phyloP scores from a whole-genome alignment of 495 filamentous ascomycete species.

The Aspergillus ellipticus region DNA sequence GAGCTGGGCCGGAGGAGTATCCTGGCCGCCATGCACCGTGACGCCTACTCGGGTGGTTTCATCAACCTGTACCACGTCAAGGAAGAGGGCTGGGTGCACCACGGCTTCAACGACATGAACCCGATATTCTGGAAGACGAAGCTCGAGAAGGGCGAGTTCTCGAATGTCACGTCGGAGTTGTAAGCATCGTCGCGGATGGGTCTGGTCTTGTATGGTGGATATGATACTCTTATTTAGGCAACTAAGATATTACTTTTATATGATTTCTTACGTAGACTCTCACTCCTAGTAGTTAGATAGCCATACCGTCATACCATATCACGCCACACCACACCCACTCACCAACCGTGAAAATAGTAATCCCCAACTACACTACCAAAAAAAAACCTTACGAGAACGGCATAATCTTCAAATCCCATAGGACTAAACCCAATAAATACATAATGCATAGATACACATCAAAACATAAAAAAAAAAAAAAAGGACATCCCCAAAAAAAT shows the following conservation, averaged over 20 bases:
- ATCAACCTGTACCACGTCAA: slow-evolving; percentile 99
- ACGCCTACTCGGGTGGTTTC: slow-evolving; percentile 96
- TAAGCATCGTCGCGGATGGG: slow-evolving; percentile 15
- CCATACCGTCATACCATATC: no score
- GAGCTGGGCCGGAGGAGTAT: slow-evolving; percentile 88
- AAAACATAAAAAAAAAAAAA: slow-evolving; percentile 11
- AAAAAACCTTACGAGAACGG: background rate
- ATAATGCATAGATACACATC: slow-evolving; percentile 12
- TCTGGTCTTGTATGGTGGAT: slow-evolving; percentile 13
- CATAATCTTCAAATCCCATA: background rate
- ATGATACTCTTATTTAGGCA: slow-evolving; percentile 15
- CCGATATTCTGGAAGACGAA: slow-evolving; percentile 99
- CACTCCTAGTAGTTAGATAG: no score
- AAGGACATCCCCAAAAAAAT: slow-evolving; percentile 12
- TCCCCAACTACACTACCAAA: background rate
- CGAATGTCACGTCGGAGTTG: slow-evolving; percentile 85
- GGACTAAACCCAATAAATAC: slow-evolving; percentile 16
- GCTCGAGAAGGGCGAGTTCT: slow-evolving; percentile 96
- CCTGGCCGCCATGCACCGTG: slow-evolving; percentile 93
- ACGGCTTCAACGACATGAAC: slow-evolving; percentile 93
- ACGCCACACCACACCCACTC: no score
- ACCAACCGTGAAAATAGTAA: background rate
- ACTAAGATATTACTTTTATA: slow-evolving; percentile 4
- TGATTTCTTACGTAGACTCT: background rate
- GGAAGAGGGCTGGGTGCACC: slow-evolving; percentile 97